phyloP scores from a whole-genome alignment of 371 early-diverging fungal species.

The Smittium culicis region DNA sequence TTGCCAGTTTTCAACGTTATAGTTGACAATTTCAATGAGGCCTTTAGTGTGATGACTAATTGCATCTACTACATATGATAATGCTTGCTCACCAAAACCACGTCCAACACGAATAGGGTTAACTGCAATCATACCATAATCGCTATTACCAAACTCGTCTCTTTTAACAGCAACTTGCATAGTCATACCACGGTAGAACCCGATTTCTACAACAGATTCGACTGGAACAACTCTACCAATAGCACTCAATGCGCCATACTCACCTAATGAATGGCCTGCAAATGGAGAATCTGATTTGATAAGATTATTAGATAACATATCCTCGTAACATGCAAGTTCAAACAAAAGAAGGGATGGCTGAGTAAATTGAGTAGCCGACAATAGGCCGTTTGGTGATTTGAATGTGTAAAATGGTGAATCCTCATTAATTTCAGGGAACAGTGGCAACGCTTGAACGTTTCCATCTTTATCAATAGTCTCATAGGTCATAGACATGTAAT shows the following conservation, averaged over 20 bases:
- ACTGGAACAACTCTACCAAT: slow-evolving; percentile 80
- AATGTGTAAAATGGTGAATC: slow-evolving; percentile 75
- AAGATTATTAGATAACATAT: slow-evolving; percentile 77
- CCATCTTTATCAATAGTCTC: slow-evolving; percentile 64
- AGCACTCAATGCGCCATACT: slow-evolving; percentile 84
- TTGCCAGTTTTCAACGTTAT: slow-evolving; percentile 92
- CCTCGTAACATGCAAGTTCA: slow-evolving; percentile 86
- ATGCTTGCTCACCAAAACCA: slow-evolving; percentile 65
- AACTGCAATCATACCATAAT: slow-evolving; percentile 91
- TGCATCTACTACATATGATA: slow-evolving; percentile 65
- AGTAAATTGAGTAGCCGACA: slow-evolving; percentile 92
- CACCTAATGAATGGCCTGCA: slow-evolving; percentile 94
- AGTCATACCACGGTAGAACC: slow-evolving; percentile 93
- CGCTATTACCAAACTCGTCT: slow-evolving; percentile 63
- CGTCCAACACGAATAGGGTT: slow-evolving; percentile 80
- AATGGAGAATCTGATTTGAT: slow-evolving; percentile 72
- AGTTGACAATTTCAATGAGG: slow-evolving; percentile 90
- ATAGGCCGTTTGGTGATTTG: slow-evolving; percentile 75
- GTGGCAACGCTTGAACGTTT: slow-evolving; percentile 52
- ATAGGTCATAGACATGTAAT: slow-evolving; percentile 84
- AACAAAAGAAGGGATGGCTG: slow-evolving; percentile 84
- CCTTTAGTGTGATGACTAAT: slow-evolving; percentile 54
- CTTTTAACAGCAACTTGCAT: slow-evolving; percentile 91
- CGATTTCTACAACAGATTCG: slow-evolving; percentile 78
- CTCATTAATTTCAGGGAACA: slow-evolving; percentile 83